Conservation (phyloP, 2,329 filamentous ascomycete genomes). For the Colletotrichum kahawae region DNA sequence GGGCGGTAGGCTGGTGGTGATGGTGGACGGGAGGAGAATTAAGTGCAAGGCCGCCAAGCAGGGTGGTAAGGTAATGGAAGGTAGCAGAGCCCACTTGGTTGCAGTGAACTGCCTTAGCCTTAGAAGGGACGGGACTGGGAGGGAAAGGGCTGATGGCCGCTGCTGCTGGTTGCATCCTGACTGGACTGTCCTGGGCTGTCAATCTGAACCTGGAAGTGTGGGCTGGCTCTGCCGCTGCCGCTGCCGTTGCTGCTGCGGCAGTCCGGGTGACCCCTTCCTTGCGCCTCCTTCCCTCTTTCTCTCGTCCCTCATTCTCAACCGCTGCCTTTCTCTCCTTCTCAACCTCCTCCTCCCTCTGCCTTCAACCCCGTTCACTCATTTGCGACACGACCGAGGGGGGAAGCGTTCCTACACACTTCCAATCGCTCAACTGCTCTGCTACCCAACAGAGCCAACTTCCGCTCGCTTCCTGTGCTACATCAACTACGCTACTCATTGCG, state of each 20-base stretch:
- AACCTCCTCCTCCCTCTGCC: background rate
- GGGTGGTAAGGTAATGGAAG: background rate
- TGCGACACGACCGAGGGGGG: background rate
- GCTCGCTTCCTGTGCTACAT: background rate
- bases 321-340: background rate
- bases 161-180: background rate
- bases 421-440: background rate
- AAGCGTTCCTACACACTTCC: background rate
- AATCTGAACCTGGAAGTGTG: background rate
- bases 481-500: background rate
- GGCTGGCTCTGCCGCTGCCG: background rate
- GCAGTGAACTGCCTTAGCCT: background rate
- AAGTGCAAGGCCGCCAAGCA: background rate
- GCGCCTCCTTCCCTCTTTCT: background rate
- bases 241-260: background rate
- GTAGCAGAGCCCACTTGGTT: constrained; percentile 2
- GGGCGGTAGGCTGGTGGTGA: background rate
- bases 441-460: background rate
- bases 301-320: background rate
- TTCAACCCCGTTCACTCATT: background rate
- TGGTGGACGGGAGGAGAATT: background rate
- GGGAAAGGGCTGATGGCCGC: background rate
- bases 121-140: background rate
- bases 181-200: background rate
- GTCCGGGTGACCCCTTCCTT: constrained; percentile 12